Percentiles rank a stretch among this genome's conserved stretches.
These are phyloP conservation scores for Vaccinium myrtillus DNA, from an alignment of 148 eudicot genomes.

Conservation along the genomic window DNA sequence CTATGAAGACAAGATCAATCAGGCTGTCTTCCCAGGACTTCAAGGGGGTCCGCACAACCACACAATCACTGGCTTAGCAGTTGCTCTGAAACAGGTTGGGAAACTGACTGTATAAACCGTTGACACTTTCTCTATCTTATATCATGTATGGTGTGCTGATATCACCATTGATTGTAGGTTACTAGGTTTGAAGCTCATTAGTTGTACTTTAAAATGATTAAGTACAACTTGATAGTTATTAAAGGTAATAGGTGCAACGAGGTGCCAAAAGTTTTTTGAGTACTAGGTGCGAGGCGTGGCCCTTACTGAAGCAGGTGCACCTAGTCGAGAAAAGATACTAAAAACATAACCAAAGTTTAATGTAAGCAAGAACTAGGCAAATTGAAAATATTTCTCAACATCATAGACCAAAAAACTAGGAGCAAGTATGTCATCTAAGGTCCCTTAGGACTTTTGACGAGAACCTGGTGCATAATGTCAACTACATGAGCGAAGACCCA, in stretches of 20 bases:
- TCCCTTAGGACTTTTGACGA: neutral
- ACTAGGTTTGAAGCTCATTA: neutral
- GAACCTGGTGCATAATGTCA: neutral
- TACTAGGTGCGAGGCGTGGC: neutral
- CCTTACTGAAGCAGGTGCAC: neutral
- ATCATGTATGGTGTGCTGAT: neutral
- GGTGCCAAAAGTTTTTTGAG: neutral
- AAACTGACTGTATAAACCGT: neutral
- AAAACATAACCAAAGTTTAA: conserved; percentile 1
- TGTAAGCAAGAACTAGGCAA: neutral
- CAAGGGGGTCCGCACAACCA: conserved; percentile 99
- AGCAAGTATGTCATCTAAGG: neutral
- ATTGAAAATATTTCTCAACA: neutral
- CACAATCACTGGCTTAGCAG: conserved; percentile 92
- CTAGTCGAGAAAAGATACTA: neutral
- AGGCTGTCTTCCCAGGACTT: conserved; percentile 97
- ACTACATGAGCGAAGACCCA: neutral
- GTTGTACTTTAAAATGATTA: neutral
- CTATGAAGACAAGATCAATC: conserved; percentile 90
- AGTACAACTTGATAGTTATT: neutral
- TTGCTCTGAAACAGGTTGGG: conserved; percentile 87
- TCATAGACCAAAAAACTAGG: neutral
- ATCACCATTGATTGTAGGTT: neutral
- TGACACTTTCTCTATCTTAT: neutral
- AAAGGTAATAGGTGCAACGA: neutral